Conservation (phyloP, 2,329 filamentous ascomycete genomes). For the Nigrospora osmanthi region DNA sequence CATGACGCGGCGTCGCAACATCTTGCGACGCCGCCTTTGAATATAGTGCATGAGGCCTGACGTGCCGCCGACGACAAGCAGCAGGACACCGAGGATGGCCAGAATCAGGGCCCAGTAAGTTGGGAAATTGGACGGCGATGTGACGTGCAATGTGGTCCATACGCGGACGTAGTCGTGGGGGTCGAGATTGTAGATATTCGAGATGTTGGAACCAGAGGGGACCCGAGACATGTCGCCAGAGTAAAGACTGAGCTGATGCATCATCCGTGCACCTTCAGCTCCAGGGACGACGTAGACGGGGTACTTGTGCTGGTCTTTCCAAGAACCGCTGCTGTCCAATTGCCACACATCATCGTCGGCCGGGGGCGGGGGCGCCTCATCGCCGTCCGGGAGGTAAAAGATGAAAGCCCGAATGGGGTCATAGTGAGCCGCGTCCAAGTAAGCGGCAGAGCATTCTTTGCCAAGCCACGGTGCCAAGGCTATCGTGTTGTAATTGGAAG, state of each 20-base stretch:
- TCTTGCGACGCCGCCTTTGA: constrained; percentile 61
- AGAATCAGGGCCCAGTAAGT: constrained; percentile 75
- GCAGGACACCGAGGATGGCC: constrained; percentile 63
- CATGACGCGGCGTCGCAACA: constrained; percentile 62
- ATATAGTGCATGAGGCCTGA: constrained; percentile 70
- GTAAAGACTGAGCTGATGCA: constrained; percentile 66
- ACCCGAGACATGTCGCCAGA: constrained; percentile 64
- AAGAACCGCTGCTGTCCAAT: constrained; percentile 60
- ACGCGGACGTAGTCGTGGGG: constrained; percentile 52
- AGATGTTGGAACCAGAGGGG: constrained; percentile 50
- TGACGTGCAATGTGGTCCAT: constrained; percentile 45
- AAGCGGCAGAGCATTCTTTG: constrained; percentile 63
- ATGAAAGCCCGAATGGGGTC: constrained; percentile 56
- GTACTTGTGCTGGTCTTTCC: constrained; percentile 63
- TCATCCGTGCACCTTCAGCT: constrained; percentile 56
- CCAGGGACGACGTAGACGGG: constrained; percentile 80
- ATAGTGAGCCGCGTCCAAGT: constrained; percentile 52
- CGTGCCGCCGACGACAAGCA: constrained; percentile 58
- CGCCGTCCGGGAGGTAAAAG: constrained; percentile 52
- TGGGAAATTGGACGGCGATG: constrained; percentile 46
- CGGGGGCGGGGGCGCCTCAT: constrained; percentile 55
- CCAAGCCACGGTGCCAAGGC: constrained; percentile 84
- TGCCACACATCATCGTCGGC: constrained; percentile 61
- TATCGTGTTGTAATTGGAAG: constrained; percentile 64
- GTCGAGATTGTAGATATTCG: constrained; percentile 44